Base-by-base conservation (phyloP, 2,329 filamentous ascomycete genomes). In the Colletotrichum sp. region DNA sequence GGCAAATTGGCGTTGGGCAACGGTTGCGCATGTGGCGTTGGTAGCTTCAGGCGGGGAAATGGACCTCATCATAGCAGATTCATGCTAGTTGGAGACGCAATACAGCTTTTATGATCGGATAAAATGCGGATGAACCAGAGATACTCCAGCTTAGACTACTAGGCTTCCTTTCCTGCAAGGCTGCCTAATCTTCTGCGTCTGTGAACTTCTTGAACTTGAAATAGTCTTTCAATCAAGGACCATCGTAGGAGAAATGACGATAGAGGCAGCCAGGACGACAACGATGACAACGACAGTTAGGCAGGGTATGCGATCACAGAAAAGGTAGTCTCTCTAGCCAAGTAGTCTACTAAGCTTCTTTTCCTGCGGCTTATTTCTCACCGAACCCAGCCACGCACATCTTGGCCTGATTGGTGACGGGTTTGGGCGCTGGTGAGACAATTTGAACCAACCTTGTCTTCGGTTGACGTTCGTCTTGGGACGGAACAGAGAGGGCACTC, bases 1-100 rank as follows among this genome's bases (percentile, higher is more conserved):
- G 13, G 55, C 43, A 52, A 26, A 57, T 8, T 15, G 63, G 26
- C 32, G 32, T 73, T 61, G 9, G 7, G 30, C 63, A 58, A 58
- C 63, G 21, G 43, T 65, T 60, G 57, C 58, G 73, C 55, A 57
- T 68, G 58, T 60, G 73, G 73, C 70, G 73, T 64, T 73, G 1
- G 30, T 64, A 30, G 26, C 26, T 48, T 24, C 13, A 34, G 48
- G 36, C 16, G 52, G 38, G 43, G 21, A 65, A 24, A 21, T 34
- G 8, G 52, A 10, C 28, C 32, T 34, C 18, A 28, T 24, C 30
- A 5, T 24, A 32, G n/a, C 12, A 16, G 13, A 32, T 18, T 13
- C 15, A 26, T 26, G 7, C 57, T 21, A 30, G 6, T 21, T 5
- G 18, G 2, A 36, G 30, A 0, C 21, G 10, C 12, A 32, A 21